Evolutionary conservation across 805 yeast species (phyloP).

Genomic region (Hagleromyces aurorensis): DNA sequence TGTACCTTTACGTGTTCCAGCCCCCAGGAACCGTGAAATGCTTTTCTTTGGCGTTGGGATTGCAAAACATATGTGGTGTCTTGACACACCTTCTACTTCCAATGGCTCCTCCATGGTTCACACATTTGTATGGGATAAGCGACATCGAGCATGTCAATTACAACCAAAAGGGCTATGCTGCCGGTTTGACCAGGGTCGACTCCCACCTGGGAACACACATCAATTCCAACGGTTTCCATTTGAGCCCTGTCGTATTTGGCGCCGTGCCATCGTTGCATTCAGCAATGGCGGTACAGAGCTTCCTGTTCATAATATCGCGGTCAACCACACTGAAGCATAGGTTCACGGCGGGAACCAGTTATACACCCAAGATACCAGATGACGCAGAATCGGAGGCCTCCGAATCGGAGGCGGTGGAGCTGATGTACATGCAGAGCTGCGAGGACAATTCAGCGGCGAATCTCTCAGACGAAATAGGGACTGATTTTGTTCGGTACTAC

Average conservation of each 20-base stretch:
- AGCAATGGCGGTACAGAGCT: conserved; percentile 52
- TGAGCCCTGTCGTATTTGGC: conserved; percentile 63
- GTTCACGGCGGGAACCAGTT: conserved; percentile 5
- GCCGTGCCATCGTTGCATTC: conserved; percentile 56
- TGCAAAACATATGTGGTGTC: conserved; percentile 53
- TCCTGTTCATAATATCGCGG: conserved; percentile 37
- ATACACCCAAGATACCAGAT: neutral
- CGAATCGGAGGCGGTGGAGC: conserved; percentile 1
- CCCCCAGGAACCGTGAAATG: conserved; percentile 52
- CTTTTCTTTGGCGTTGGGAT: conserved; percentile 49
- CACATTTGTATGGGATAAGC: conserved; percentile 51
- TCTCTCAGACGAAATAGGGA: conserved; percentile 1
- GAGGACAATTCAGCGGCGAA: neutral
- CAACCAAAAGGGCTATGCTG: conserved; percentile 61
- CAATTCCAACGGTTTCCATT: conserved; percentile 54
- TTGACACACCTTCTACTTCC: conserved; percentile 56
- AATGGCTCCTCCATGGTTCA: conserved; percentile 71
- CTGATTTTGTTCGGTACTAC: conserved; percentile 11
- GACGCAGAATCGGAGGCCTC: conserved; percentile 2
- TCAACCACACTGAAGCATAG: conserved; percentile 21
- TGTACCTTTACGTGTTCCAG: conserved; percentile 58
- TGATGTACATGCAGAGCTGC: neutral
- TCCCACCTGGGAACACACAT: conserved; percentile 53
- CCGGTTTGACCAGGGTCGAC: conserved; percentile 62
- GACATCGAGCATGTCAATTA: conserved; percentile 42